A percentile compares a stretch with the other conserved stretches of the same genome.
Conservation (phyloP, 148 eudicot genomes). For the Rhododendron molle region DNA sequence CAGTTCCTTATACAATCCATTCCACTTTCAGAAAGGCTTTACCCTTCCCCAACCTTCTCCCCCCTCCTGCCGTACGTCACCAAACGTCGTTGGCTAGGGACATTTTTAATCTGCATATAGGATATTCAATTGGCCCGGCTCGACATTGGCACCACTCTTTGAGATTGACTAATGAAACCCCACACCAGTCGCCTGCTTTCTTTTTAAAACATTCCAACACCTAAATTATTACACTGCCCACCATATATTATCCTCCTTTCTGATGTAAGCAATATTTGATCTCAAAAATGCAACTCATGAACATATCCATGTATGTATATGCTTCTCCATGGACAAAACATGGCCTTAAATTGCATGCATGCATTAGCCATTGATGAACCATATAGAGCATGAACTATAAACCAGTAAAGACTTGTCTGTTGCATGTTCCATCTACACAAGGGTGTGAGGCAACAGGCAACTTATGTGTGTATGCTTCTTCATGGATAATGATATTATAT, state of each 20-base stretch:
- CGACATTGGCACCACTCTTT: constrained; percentile 26
- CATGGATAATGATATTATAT: background rate
- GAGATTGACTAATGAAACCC: constrained; percentile 35
- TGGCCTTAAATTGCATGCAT: constrained; percentile 25
- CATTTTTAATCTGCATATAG: background rate
- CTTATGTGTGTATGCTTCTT: constrained; percentile 18
- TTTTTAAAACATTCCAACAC: constrained; percentile 22
- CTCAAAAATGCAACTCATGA: constrained; percentile 18
- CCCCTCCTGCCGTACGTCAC: constrained; percentile 13
- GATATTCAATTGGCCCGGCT: constrained; percentile 19
- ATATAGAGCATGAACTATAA: background rate
- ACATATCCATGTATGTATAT: constrained; percentile 23
- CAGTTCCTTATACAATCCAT: constrained; percentile 17
- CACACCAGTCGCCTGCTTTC: constrained; percentile 29
- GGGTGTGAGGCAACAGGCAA: constrained; percentile 15
- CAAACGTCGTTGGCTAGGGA: constrained; percentile 10
- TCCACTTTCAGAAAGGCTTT: constrained; percentile 29
- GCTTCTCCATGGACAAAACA: constrained; percentile 5
- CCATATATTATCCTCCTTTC: constrained; percentile 19
- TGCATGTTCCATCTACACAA: background rate
- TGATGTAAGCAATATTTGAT: constrained; percentile 33
- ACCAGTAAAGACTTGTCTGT: background rate
- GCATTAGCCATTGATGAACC: background rate
- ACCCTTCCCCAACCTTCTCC: constrained; percentile 18
- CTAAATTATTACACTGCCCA: constrained; percentile 20